Evolutionary conservation across 202 grass and related monocot species (phyloP).

Genomic region (Dendrocalamus latiflorus): DNA sequence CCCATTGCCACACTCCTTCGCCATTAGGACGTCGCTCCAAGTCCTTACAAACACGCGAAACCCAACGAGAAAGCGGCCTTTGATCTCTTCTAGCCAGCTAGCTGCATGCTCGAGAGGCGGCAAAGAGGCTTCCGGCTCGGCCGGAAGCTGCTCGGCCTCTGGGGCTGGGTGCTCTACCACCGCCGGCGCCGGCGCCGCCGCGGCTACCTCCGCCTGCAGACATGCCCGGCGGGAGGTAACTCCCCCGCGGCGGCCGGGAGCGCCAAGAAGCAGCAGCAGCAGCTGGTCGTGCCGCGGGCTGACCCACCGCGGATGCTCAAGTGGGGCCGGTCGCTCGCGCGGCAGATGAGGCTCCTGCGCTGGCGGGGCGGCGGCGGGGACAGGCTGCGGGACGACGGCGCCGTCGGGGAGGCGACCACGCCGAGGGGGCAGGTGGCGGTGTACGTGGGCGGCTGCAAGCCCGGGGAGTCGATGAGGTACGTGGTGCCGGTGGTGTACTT

Average conservation of each 20-base stretch:
- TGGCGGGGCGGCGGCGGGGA: background rate
- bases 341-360: constrained; percentile 29
- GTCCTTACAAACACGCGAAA: background rate
- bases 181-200: constrained; percentile 19
- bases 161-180: constrained; percentile 48
- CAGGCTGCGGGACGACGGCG: constrained; percentile 30
- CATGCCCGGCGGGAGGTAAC: background rate
- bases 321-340: constrained; percentile 52
- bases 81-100: background rate
- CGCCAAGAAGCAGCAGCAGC: constrained; percentile 21
- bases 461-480: constrained; percentile 58
- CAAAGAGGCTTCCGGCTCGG: constrained; percentile 65
- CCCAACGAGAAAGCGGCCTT: background rate
- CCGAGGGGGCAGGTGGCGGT: constrained; percentile 87
- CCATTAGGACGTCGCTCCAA: constrained; percentile 10
- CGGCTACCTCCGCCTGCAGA: constrained; percentile 61
- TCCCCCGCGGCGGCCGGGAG: constrained; percentile 1
- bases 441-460: constrained; percentile 57
- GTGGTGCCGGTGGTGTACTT: constrained; percentile 90
- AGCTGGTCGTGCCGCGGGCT: background rate
- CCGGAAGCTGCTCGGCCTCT: constrained; percentile 54
- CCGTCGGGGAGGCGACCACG: constrained; percentile 19
- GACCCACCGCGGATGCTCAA: constrained; percentile 27
- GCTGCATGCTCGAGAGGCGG: constrained; percentile 41
- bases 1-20: background rate